Percentiles rank a stretch among this genome's conserved stretches.
phyloP scores from a whole-genome alignment of 2,329 filamentous ascomycete species.

The Westerdykella sp. region DNA sequence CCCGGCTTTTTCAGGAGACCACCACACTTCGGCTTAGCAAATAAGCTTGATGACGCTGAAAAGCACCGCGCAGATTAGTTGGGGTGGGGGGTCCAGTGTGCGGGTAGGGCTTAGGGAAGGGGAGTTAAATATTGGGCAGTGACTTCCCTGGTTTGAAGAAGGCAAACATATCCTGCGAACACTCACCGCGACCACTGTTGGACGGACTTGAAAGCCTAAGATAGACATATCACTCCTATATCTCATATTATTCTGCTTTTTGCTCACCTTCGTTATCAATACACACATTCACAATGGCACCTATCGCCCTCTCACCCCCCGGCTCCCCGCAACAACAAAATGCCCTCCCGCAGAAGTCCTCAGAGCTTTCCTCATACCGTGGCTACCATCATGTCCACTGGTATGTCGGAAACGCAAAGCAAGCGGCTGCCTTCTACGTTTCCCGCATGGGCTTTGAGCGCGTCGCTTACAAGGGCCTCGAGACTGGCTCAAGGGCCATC shows the following conservation, averaged over 20 bases:
- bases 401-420: conserved; percentile 96
- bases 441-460: conserved; percentile 79
- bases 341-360: conserved; percentile 13
- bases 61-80: not conserved
- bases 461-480: conserved; percentile 78
- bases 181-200: not conserved
- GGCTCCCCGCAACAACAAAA: conserved; percentile 27
- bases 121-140: not conserved
- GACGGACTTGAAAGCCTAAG: too few species aligned
- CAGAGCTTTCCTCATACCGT: conserved; percentile 52
- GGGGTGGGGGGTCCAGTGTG: not conserved
- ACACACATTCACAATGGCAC: conserved; percentile 19
- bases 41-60: not conserved
- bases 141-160: not conserved
- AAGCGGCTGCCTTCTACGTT: conserved; percentile 84
- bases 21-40: not conserved
- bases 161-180: not conserved
- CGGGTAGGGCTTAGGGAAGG: not conserved
- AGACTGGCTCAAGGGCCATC: conserved; percentile 75
- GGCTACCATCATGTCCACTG: conserved; percentile 92
- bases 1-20: not conserved
- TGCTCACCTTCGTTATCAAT: not conserved
- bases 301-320: conserved; percentile 38
- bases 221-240: too few species aligned
- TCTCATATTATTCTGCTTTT: not conserved